Evolutionary conservation across 2,329 filamentous ascomycete genomes (phyloP).

Genomic region (Fusarium falciforme): DNA sequence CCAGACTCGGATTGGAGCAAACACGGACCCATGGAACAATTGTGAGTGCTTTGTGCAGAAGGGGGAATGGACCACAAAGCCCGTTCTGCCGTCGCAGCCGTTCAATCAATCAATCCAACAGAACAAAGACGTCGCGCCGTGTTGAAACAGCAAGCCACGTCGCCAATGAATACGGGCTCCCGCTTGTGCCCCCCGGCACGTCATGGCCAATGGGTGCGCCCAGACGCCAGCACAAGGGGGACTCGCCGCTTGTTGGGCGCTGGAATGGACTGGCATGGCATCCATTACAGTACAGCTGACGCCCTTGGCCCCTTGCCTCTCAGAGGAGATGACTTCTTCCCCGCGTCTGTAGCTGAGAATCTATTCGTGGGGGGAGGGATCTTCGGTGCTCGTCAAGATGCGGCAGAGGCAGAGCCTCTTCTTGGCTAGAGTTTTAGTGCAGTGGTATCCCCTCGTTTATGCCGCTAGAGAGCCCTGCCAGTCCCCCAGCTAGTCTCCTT

Average conservation of each 20-base stretch:
- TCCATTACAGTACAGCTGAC: not conserved
- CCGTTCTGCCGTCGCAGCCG: slow-evolving; percentile 2
- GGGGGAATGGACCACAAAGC: slow-evolving; percentile 16
- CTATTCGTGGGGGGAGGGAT: slow-evolving; percentile 22
- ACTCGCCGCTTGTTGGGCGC: slow-evolving; percentile 14
- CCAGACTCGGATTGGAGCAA: slow-evolving; percentile 8
- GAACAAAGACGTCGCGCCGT: slow-evolving; percentile 4
- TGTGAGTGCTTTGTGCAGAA: slow-evolving; percentile 9
- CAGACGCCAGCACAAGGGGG: slow-evolving; percentile 23
- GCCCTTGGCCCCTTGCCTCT: slow-evolving; percentile 3
- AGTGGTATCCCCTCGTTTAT: slow-evolving; percentile 18
- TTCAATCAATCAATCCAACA: slow-evolving; percentile 20
- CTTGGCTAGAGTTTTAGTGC: slow-evolving; percentile 19
- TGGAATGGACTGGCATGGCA: not conserved
- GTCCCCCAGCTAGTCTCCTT: not conserved
- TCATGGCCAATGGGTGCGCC: slow-evolving; percentile 28
- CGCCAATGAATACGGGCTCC: slow-evolving; percentile 36
- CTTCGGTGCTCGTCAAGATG: slow-evolving; percentile 5
- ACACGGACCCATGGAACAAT: slow-evolving; percentile 11
- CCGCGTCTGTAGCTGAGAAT: slow-evolving; percentile 19
- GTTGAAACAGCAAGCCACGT: slow-evolving; percentile 33
- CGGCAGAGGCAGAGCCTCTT: slow-evolving; percentile 30
- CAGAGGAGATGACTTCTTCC: slow-evolving; percentile 14
- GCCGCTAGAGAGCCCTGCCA: slow-evolving; percentile 9
- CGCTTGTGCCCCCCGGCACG: slow-evolving; percentile 13